Evolutionary conservation across 176 grass and related monocot species (phyloP), one percentile per base, ranked within the genome.

Genomic region (Urochloa ruziziensis): DNA sequence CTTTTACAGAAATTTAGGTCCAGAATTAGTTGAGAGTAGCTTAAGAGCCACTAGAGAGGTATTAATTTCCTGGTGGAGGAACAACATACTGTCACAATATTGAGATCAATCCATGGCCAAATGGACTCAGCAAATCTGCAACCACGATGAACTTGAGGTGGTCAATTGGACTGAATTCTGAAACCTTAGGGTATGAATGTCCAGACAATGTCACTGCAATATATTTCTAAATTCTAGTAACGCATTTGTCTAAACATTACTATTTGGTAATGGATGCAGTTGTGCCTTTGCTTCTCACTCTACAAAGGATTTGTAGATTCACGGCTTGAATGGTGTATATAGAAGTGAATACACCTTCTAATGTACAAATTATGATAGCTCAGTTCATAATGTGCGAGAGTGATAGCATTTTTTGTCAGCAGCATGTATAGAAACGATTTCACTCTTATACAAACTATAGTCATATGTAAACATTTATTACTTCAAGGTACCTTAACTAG

Each of bases 1-100:
- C 23, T 91, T 83, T 80, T 73, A 34, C 83, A 90, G 79, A 79
- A 83, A 68, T 34, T 82, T 80, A 80, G 54, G 77, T 46, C 59
- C 67, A 53, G 42, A 83, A 33, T 73, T 85, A 74, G 78, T 78
- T 52, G n/a, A 74, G 52, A 73, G 58, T 79, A 27, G 67, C 48
- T 88, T 86, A 73, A 16, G 67, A 60, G 16, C 74, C 78, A 68
- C 25, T 87, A 76, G 27, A 74, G 70, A 46, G 62, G 6, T 49
- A 64, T 33, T 77, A 47, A 75, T 61, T 10, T 75, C 44, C 47
- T 7, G 23, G 47, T 46, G 75, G 61, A 75, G 74, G 36, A 63
- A 62, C 52, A 68, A 17, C 27, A 77, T 71, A 54, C 56, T 4
- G 15, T 69, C 66, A 83, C 21, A 60, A 67, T 58, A 48, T 53